Conservation (phyloP, 257 asterid genomes). For the Gentiana macrophylla region DNA sequence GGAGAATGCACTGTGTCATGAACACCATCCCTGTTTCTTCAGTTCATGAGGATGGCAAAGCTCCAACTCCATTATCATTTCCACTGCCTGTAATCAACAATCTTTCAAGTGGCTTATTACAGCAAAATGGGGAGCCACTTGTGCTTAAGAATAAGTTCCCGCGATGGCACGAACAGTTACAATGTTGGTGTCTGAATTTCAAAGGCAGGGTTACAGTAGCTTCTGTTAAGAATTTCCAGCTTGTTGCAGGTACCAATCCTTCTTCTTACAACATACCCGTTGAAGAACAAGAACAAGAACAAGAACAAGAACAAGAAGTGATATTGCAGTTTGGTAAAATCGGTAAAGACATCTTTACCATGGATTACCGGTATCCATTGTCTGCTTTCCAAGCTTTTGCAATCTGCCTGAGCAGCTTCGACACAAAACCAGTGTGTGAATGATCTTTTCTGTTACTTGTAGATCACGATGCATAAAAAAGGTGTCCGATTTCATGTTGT, state of each 20-base stretch:
- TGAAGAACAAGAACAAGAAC: constrained; percentile 15
- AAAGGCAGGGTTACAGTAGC: constrained; percentile 26
- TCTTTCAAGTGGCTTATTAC: neutral
- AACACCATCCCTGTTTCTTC: constrained; percentile 11
- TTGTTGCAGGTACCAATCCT: constrained; percentile 18
- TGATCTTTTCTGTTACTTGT: neutral
- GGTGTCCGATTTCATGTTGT: too few relatives aligned
- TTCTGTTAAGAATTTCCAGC: constrained; percentile 24
- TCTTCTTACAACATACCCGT: constrained; percentile 11
- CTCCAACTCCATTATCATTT: constrained; percentile 23
- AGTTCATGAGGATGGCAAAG: constrained; percentile 15
- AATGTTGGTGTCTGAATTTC: constrained; percentile 25
- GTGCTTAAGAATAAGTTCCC: constrained; percentile 20
- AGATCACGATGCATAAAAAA: too few relatives aligned
- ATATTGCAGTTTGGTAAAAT: constrained; percentile 25
- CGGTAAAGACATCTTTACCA: constrained; percentile 48
- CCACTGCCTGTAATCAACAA: constrained; percentile 5
- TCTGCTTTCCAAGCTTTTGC: constrained; percentile 97
- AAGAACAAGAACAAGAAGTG: constrained; percentile 11
- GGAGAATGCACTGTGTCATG: constrained; percentile 19
- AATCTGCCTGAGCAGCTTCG: constrained; percentile 56
- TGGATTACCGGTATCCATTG: constrained; percentile 83
- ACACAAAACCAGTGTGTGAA: constrained; percentile 26
- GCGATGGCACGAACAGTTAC: constrained; percentile 28
- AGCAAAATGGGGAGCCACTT: constrained; percentile 3